Percentiles rank a stretch among this genome's conserved stretches.
Evolutionary conservation across 2,329 filamentous ascomycete genomes (phyloP).

Genomic region (Penicillium sp.): DNA sequence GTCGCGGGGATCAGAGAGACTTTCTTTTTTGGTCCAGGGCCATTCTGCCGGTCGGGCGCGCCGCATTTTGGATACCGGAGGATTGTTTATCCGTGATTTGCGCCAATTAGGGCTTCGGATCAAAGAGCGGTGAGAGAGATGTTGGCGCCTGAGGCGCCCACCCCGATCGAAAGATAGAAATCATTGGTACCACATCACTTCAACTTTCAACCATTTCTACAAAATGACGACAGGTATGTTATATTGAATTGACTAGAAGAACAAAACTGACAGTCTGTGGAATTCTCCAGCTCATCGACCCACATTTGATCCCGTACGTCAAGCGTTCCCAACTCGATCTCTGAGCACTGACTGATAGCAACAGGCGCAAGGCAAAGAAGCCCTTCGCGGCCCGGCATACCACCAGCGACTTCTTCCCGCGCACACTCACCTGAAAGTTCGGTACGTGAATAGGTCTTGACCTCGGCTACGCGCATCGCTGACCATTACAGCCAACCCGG

Average conservation of each 20-base stretch:
- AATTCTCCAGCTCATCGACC: slow-evolving; percentile 69
- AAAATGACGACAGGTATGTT: slow-evolving; percentile 47
- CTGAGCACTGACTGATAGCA: slow-evolving; percentile 29
- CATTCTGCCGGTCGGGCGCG: slow-evolving; percentile 20
- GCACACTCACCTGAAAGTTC: slow-evolving; percentile 87
- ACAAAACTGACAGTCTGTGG: slow-evolving; percentile 16
- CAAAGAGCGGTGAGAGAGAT: slow-evolving; percentile 1
- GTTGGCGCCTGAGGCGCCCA: slow-evolving; percentile 6
- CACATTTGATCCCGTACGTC: slow-evolving; percentile 85
- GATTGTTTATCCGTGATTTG: not conserved
- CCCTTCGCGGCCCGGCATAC: slow-evolving; percentile 87
- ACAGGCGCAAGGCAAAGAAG: slow-evolving; percentile 90
- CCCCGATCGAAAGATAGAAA: not conserved
- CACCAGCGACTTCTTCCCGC: slow-evolving; percentile 94
- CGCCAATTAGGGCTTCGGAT: not conserved
- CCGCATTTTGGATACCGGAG: slow-evolving; percentile 12
- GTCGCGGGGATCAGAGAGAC: slow-evolving; percentile 19
- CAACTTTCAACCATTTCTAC: slow-evolving; percentile 6
- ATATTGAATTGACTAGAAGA: not conserved
- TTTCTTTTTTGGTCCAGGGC: slow-evolving; percentile 18
- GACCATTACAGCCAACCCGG: slow-evolving; percentile 65
- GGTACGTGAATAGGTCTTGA: slow-evolving; percentile 49
- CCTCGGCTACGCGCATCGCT: slow-evolving; percentile 9
- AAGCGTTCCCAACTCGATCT: slow-evolving; percentile 1
- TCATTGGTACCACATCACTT: not conserved